A percentile compares a stretch with the other conserved stretches of the same genome.
phyloP scores from a whole-genome alignment of 768 basidiomycete species.

The Amyloporia xantha region DNA sequence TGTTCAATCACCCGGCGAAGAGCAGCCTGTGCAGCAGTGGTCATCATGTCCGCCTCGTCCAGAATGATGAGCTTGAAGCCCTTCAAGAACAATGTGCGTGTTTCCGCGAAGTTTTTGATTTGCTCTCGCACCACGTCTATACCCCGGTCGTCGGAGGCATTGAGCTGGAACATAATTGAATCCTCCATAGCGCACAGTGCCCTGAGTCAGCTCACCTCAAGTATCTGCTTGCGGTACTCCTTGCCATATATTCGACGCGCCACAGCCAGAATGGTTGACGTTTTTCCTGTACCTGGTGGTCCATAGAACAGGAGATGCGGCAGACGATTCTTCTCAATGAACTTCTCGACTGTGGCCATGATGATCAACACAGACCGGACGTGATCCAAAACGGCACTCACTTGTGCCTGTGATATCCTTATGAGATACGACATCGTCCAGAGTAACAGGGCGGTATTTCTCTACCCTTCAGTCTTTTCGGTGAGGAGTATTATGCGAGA shows the following conservation, averaged over 20 bases:
- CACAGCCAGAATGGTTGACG: conserved; percentile 93
- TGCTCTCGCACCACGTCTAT: conserved; percentile 99
- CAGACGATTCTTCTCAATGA: conserved; percentile 89
- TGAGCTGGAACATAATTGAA: conserved; percentile 52
- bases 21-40: conserved; percentile 92
- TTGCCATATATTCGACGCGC: conserved; percentile 90
- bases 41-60: conserved; percentile 99
- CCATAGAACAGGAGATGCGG: conserved; percentile 97
- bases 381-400: conserved; percentile 32
- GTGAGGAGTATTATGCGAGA: not conserved
- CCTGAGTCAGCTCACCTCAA: conserved; percentile 56
- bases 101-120: conserved; percentile 98
- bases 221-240: conserved; percentile 83
- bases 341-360: conserved; percentile 75
- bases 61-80: conserved; percentile 97
- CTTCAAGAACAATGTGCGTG: conserved; percentile 83
- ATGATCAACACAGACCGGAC: not conserved
- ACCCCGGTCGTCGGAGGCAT: conserved; percentile 96
- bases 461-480: conserved; percentile 67
- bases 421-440: conserved; percentile 95
- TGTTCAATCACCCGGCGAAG: conserved; percentile 97
- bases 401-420: conserved; percentile 93
- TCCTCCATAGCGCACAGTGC: not conserved
- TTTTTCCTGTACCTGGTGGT: conserved; percentile 97
- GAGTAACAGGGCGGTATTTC: conserved; percentile 87